phyloP scores from a whole-genome alignment of 331 rosid species.

The Spiraea crenata region DNA sequence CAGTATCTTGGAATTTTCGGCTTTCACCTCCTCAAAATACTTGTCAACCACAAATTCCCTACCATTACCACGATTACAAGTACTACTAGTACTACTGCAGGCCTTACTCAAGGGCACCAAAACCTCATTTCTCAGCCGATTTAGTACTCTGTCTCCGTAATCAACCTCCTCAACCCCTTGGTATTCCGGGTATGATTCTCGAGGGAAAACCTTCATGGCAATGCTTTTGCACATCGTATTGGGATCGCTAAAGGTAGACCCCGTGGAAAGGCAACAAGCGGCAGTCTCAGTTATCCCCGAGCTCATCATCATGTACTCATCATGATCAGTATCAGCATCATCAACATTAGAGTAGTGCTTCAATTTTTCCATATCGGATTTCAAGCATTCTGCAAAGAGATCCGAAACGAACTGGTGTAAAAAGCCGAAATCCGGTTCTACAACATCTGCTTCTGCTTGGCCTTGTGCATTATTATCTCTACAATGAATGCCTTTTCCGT shows the following conservation, averaged over 20 bases:
- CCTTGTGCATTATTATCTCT: too few species aligned
- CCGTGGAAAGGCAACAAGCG: too few species aligned
- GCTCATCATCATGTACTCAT: too few species aligned
- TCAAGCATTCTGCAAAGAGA: neutral
- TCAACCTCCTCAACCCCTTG: neutral
- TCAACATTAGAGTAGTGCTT: neutral
- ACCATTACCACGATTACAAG: too few species aligned
- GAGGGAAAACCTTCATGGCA: neutral
- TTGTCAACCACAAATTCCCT: neutral
- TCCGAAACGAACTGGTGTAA: neutral
- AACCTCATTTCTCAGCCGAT: neutral
- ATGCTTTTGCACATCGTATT: too few species aligned
- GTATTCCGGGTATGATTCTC: neutral
- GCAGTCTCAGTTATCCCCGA: neutral
- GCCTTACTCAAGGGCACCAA: neutral
- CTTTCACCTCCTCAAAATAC: slow-evolving; percentile 13
- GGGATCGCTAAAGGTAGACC: too few species aligned
- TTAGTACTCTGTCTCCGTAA: too few species aligned
- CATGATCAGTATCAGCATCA: neutral
- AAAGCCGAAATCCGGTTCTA: neutral
- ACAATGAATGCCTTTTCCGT: too few species aligned
- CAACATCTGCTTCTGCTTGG: slow-evolving; percentile 6
- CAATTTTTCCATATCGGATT: neutral
- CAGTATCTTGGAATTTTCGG: slow-evolving; percentile 18
- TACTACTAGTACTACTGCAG: too few species aligned